Percentiles rank a stretch among this genome's conserved stretches.
Evolutionary conservation across 306 rosid species (phyloP).

Genomic region (Cucurbita moschata): DNA sequence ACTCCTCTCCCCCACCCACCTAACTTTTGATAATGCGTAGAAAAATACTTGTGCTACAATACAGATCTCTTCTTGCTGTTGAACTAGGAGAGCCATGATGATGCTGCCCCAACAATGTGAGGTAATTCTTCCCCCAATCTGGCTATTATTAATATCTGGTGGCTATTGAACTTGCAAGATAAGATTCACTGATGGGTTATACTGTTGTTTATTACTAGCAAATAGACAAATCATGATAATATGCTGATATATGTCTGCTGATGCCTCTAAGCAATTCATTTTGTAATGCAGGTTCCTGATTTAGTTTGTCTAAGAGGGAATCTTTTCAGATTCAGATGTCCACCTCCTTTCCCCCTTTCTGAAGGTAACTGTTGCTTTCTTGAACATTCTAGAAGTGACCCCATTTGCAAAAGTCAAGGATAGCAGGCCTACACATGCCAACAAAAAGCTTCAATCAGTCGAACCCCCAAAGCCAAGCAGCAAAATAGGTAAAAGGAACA

Average conservation of each 20-base stretch:
- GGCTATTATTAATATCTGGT: conserved; percentile 1
- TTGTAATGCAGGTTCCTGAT: neutral
- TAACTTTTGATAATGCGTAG: neutral
- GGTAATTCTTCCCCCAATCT: neutral
- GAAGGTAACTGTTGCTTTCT: neutral
- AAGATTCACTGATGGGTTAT: neutral
- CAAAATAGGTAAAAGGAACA: neutral
- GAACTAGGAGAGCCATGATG: neutral
- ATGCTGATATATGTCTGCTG: neutral
- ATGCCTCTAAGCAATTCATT: neutral
- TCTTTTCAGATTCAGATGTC: conserved; percentile 2
- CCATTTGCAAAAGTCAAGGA: neutral
- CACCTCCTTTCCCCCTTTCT: neutral
- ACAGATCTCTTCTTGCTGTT: conserved; percentile 1
- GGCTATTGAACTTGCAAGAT: neutral
- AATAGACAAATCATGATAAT: neutral
- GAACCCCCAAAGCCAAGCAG: neutral
- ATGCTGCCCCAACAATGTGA: neutral
- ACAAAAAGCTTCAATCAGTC: neutral
- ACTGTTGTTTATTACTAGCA: neutral
- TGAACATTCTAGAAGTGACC: neutral
- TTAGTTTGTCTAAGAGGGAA: neutral
- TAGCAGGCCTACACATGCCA: neutral
- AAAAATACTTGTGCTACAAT: neutral
- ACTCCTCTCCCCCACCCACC: neutral